Base-by-base conservation (phyloP, 345 rosid species). In the Citrus mangshanensis region DNA sequence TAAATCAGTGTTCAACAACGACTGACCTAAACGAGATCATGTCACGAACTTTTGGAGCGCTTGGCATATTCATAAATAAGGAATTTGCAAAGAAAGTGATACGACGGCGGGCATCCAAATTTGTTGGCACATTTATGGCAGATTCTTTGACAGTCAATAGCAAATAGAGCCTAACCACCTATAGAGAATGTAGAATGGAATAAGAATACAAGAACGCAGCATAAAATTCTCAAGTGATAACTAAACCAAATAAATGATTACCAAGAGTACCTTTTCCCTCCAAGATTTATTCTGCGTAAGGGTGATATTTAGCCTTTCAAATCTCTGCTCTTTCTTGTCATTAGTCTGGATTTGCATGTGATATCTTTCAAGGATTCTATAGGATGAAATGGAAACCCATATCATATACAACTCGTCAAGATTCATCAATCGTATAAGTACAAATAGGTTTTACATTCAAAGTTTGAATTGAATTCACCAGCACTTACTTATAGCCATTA, bases 81-180 rank as follows among this genome's bases (percentile, higher is more conserved):
- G 99, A 94, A 80, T 96, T 96, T 67, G 99, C 98, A 89, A 96
- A 96, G 88, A 96, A 96, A 75, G 98, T 96, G 83, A 96, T 92
- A 62, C 99, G 92, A 65, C 98, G 98, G 49, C 99, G 97, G 83
- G 98, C 99, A 46, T 96, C 99, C 90, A 96, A 89, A 85, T 89
- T 96, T 68, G 89, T 90, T 61, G 99, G 99, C 75, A 94, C 93
- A 69, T 96, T 94, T 69, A 93, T 94, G 22, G 99, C 98, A 67
- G 99, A 96, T 86, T 96, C 99, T 93, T 93, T 94, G 68, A 92
- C 89, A 30, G 98, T 94, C 84, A 94, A 80, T 80, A 96, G 99
- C 78, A 96, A 84, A 82, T 79, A 74, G 62, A 96, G 93, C 89
- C 99, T 84, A 60, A 82, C 89, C 80, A 93, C 90, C 99, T 96